Evolutionary conservation across 768 basidiomycete species (phyloP).

Genomic region (Dioszegia aurantiaca): DNA sequence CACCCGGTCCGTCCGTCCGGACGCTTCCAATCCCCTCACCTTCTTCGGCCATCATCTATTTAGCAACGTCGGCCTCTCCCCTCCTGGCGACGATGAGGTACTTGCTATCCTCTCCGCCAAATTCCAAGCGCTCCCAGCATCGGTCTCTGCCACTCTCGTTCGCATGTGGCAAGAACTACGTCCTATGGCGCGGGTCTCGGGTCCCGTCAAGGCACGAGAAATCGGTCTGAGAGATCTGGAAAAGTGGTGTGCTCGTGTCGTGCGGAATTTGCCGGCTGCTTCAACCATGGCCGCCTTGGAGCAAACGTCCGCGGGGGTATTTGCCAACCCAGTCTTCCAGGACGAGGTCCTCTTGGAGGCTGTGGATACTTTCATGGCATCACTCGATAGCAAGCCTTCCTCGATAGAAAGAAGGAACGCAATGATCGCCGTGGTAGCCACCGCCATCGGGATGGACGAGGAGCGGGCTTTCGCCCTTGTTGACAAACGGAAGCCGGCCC

Average conservation of each 20-base stretch:
- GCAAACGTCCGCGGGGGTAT: conserved; percentile 51
- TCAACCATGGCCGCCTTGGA: conserved; percentile 49
- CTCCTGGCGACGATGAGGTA: conserved; percentile 68
- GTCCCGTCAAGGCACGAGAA: conserved; percentile 40
- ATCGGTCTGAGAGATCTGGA: conserved; percentile 74
- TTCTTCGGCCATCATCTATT: conserved; percentile 89
- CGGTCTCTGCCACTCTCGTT: conserved; percentile 60
- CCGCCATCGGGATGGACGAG: conserved; percentile 64
- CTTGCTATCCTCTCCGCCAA: conserved; percentile 65
- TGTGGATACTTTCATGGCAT: conserved; percentile 86
- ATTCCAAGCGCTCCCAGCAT: conserved; percentile 64
- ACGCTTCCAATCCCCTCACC: conserved; percentile 59
- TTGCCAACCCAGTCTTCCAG: conserved; percentile 70
- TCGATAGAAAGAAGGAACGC: conserved; percentile 27
- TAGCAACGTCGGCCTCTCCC: conserved; percentile 63
- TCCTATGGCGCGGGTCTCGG: conserved; percentile 22
- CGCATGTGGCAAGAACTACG: conserved; percentile 66
- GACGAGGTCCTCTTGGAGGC: conserved; percentile 88
- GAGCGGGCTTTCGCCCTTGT: conserved; percentile 74
- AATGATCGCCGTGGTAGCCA: conserved; percentile 61
- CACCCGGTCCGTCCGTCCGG: conserved; percentile 64
- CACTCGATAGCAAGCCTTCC: conserved; percentile 43
- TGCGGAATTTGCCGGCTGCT: conserved; percentile 60
- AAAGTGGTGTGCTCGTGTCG: conserved; percentile 75
- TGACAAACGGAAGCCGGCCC: conserved; percentile 63